These are phyloP conservation scores for Emericellopsis cladophorae DNA, from an alignment of 2,329 filamentous ascomycete species.

Conservation along the genomic window DNA sequence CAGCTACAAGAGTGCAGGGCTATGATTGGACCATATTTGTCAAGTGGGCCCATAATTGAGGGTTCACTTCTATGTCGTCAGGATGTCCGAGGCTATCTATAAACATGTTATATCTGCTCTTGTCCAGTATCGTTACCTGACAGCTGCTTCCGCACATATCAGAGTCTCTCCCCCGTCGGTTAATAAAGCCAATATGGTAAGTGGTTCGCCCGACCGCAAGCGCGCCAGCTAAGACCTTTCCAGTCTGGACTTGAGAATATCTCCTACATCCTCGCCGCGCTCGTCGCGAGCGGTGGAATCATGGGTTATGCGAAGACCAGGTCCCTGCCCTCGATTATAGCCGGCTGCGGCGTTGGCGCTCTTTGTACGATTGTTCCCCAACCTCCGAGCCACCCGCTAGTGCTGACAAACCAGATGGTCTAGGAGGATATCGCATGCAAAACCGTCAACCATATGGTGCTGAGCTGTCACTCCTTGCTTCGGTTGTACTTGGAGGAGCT, in stretches of 20 bases:
- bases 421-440: slow-evolving; percentile 72
- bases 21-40: slow-evolving; percentile 16
- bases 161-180: no score
- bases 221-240: neutral
- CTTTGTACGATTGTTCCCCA: slow-evolving; percentile 29
- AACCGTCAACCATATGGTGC: slow-evolving; percentile 67
- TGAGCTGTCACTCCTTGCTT: slow-evolving; percentile 82
- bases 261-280: slow-evolving; percentile 64
- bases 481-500: slow-evolving; percentile 69
- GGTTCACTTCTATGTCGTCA: slow-evolving; percentile 2
- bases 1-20: slow-evolving; percentile 16
- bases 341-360: slow-evolving; percentile 69
- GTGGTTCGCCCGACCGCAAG: no score
- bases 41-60: slow-evolving; percentile 2
- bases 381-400: neutral
- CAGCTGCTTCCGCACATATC: no score
- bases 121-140: no score
- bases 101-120: neutral
- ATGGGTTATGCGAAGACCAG: slow-evolving; percentile 77
- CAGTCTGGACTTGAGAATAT: slow-evolving; percentile 29
- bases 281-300: slow-evolving; percentile 79
- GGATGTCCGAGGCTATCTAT: neutral
- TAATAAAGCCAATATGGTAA: no score
- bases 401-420: slow-evolving; percentile 38
- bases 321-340: slow-evolving; percentile 75